Conservation (phyloP, 345 rosid genomes). For the Hibiscus syriacus region DNA sequence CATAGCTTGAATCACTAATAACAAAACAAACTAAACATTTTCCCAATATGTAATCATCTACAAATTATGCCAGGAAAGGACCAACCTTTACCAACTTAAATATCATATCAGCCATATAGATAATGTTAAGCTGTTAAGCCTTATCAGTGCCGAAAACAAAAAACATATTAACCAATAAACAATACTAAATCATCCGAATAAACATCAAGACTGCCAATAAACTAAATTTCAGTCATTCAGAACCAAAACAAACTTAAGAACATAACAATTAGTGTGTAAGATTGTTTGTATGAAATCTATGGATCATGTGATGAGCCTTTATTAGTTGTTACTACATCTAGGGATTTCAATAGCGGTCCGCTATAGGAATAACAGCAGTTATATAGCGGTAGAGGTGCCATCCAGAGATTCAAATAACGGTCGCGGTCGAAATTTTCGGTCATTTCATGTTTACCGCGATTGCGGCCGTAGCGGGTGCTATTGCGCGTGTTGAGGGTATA, state of each 20-base stretch:
- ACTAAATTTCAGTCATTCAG: background rate
- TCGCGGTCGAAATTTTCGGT: no score
- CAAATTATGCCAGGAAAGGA: background rate
- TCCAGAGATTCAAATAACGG: no score
- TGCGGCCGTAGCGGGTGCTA: no score
- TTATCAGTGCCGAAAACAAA: background rate
- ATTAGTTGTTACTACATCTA: background rate
- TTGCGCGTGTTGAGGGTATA: no score
- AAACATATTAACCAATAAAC: background rate
- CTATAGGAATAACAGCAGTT: no score
- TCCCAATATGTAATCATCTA: background rate
- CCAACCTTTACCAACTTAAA: background rate
- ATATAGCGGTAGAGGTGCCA: no score
- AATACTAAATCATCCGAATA: background rate
- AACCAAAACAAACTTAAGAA: background rate
- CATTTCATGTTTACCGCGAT: no score
- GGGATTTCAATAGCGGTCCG: no score
- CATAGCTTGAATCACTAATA: background rate
- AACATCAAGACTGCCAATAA: background rate
- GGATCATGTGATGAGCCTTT: background rate
- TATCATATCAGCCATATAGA: background rate
- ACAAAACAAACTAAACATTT: background rate
- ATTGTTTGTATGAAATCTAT: background rate
- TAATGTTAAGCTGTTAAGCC: background rate
- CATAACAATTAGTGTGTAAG: no score